A percentile compares a stretch with the other conserved stretches of the same genome.
These are phyloP conservation scores for Bidens hawaiensis DNA, from an alignment of 140 eudicot genomes.

Conservation along the genomic window DNA sequence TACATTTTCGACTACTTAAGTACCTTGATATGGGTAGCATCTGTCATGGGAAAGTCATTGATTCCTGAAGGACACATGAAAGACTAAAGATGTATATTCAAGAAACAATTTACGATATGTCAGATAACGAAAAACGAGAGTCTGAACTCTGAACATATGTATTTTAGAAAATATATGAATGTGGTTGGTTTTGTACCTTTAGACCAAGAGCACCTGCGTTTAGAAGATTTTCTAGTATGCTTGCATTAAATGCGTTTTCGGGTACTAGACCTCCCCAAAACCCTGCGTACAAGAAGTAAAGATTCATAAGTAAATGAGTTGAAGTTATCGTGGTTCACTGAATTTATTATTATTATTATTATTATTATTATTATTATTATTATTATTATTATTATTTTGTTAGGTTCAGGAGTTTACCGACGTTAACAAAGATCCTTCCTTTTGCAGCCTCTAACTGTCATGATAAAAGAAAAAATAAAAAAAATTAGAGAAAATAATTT, in stretches of 20 bases:
- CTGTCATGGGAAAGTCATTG: constrained; percentile 98
- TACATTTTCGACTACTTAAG: neutral
- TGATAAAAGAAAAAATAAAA: neutral
- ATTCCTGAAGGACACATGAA: constrained; percentile 99
- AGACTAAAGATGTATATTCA: constrained; percentile 45
- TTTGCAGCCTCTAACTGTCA: constrained; percentile 57
- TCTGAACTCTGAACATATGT: neutral
- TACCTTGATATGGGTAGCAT: constrained; percentile 86
- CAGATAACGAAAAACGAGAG: neutral
- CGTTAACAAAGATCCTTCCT: constrained; percentile 74
- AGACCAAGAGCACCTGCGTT: constrained; percentile 94
- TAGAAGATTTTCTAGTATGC: constrained; percentile 64
- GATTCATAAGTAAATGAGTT: no score
- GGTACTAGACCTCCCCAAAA: constrained; percentile 99
- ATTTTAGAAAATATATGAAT: neutral
- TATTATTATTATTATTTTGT: neutral
- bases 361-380: no score
- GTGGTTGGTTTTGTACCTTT: constrained; percentile 44
- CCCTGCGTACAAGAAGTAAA: constrained; percentile 36
- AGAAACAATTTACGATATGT: constrained; percentile 3
- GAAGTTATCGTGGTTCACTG: neutral
- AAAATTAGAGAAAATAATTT: neutral
- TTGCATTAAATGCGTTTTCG: constrained; percentile 79
- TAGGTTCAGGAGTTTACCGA: constrained; percentile 56
- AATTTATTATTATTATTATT: no score